These are phyloP conservation scores for Neurospora sp. DNA, from an alignment of 495 filamentous ascomycete species.

Conservation along the genomic window DNA sequence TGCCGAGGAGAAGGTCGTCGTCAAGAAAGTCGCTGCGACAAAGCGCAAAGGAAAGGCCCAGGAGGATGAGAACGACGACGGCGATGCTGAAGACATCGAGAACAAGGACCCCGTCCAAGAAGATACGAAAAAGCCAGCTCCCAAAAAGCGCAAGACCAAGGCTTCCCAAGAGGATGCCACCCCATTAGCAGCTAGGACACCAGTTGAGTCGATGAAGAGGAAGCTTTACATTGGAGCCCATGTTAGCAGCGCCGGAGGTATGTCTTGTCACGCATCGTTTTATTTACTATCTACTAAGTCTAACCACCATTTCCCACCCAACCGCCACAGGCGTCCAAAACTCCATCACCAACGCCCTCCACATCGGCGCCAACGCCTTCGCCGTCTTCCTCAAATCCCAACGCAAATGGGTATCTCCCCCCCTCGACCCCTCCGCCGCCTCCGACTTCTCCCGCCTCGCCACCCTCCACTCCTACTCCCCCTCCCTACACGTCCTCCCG, in stretches of 20 bases:
- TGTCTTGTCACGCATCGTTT: constrained; percentile 6
- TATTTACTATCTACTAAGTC: neutral
- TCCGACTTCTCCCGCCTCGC: constrained; percentile 59
- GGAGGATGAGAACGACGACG: neutral
- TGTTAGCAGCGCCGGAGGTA: constrained; percentile 79
- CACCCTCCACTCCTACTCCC: constrained; percentile 62
- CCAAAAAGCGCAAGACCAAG: constrained; percentile 42
- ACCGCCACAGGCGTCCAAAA: constrained; percentile 67
- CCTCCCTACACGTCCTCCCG: constrained; percentile 61
- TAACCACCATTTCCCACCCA: neutral
- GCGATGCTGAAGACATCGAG: constrained; percentile 14
- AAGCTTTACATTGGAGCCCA: constrained; percentile 84
- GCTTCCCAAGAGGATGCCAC: constrained; percentile 36
- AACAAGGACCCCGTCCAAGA: constrained; percentile 12
- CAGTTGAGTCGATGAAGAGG: constrained; percentile 48
- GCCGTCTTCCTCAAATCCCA: constrained; percentile 94
- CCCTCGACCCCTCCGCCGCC: constrained; percentile 54
- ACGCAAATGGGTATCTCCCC: constrained; percentile 85
- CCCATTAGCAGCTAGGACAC: constrained; percentile 59
- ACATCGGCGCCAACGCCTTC: constrained; percentile 86
- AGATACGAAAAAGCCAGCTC: constrained; percentile 16
- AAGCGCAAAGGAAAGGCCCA: constrained; percentile 30
- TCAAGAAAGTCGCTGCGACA: constrained; percentile 9
- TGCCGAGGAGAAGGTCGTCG: constrained; percentile 3
- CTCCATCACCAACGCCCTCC: constrained; percentile 63